Conservation (phyloP, 2,329 filamentous ascomycete species). For the Colletotrichum lentis region DNA sequence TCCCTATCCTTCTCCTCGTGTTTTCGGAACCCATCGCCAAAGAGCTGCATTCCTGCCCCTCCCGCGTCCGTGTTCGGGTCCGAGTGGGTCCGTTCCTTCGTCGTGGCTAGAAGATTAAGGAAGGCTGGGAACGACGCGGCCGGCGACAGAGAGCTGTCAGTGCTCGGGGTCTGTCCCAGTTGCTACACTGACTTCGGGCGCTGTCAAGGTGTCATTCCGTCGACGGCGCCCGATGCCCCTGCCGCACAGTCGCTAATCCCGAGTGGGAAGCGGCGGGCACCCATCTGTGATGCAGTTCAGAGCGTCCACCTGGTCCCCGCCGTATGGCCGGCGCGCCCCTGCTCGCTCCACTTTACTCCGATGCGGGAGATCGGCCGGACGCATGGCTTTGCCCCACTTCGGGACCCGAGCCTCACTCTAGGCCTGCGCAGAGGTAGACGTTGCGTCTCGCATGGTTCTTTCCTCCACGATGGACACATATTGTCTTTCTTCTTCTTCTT, state of each 20-base stretch:
- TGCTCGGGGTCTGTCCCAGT: neutral
- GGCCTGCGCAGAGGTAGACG: neutral
- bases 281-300: conserved; percentile 28
- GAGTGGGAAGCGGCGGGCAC: conserved; percentile 2
- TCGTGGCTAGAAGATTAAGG: neutral
- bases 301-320: conserved; percentile 15
- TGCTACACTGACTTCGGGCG: neutral
- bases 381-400: neutral
- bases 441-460: too few relatives aligned
- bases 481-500: too few relatives aligned
- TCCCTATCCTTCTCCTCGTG: neutral
- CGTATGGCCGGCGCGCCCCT: conserved; percentile 7
- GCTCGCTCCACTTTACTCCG: conserved; percentile 9
- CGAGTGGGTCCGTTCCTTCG: conserved; percentile 5
- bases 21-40: conserved; percentile 11
- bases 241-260: conserved; percentile 28
- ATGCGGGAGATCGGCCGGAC: conserved; percentile 20
- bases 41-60: conserved; percentile 7
- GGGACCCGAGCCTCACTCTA: neutral
- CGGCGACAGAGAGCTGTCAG: conserved; percentile 12
- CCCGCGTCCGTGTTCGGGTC: conserved; percentile 27
- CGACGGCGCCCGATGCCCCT: conserved; percentile 20
- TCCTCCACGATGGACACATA: neutral
- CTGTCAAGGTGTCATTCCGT: conserved; percentile 31
- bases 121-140: neutral